Base-by-base conservation (phyloP, 2,329 filamentous ascomycete species). In the Trichoderma harzianum region DNA sequence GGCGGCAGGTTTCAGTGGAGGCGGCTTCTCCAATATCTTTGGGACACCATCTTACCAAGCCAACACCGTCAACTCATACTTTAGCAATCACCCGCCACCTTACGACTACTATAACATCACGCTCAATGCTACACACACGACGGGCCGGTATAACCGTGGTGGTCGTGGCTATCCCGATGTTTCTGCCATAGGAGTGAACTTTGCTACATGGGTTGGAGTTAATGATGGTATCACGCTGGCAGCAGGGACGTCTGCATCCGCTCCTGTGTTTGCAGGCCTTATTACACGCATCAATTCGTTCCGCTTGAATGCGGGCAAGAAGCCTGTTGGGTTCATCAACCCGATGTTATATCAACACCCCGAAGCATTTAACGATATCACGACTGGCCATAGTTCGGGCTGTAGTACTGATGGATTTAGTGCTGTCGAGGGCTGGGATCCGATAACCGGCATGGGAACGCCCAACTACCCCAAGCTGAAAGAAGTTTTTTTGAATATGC, bases 111-210 rank as follows among this genome's bases (percentile, higher is more conserved):
- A 63, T 24, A 47, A 39, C 36, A 30, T 39, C 36, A 47, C 34
- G 10, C 61, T 82, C 69, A 77, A 82, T 10, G 77, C 80, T 6
- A 85, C 86, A 73, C 80, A 79, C 14, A 78, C 81, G 5, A n/a
- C 26, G 3, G 80, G 82, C 32, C 81, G 81, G 58, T 87, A 83
- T 80, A 85, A 86, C 76, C 34, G 47, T 12, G 55, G 55, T 47
- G 78, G 82, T 61, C 81, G 85, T 21, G 85, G 82, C 1, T 85
- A 82, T 74, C 86, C 85, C 0, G 85, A 87, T 66, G 79, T 85
- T 16, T 75, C 78, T 3, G 83, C 82, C 24, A 82, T 84, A 26
- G 84, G 83, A 3, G 82, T 80, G 5, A 83, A 80, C 62, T 83
- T 82, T 73, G 79, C 82, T 57, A 78, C 84, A 4, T 83, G 82